Evolutionary conservation across 345 rosid species (phyloP).

Genomic region (Cardamine resedifolia): DNA sequence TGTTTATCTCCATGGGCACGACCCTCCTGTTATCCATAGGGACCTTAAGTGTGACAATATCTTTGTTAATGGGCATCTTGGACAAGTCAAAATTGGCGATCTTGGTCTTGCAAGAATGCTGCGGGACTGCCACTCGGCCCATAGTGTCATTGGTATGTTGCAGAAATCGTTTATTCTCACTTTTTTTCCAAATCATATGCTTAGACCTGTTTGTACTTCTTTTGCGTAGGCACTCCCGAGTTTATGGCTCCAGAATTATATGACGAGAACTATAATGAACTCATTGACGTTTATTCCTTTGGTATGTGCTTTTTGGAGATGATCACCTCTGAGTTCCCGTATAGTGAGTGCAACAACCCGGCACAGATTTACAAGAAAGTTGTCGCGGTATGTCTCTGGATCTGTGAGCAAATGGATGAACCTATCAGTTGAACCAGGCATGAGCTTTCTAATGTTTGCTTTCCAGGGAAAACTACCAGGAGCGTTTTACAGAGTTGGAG

Average conservation of each 20-base stretch:
- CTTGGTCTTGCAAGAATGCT: constrained; percentile 69
- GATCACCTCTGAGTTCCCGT: constrained; percentile 80
- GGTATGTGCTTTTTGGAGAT: constrained; percentile 86
- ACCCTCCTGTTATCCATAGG: constrained; percentile 66
- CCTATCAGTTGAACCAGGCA: constrained; percentile 11
- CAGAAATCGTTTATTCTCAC: constrained; percentile 5
- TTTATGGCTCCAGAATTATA: constrained; percentile 91
- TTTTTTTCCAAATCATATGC: constrained; percentile 1
- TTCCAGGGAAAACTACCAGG: constrained; percentile 73
- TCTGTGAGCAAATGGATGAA: constrained; percentile 23
- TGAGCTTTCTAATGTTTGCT: constrained; percentile 9
- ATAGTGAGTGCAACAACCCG: constrained; percentile 67
- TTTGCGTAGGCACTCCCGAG: constrained; percentile 70
- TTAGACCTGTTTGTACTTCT: constrained; percentile 10
- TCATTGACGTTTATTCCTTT: constrained; percentile 81
- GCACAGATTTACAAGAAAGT: constrained; percentile 88
- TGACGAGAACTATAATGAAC: constrained; percentile 79
- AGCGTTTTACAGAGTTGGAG: constrained; percentile 60
- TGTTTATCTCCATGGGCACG: constrained; percentile 56
- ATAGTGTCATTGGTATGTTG: constrained; percentile 55
- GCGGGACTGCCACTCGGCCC: constrained; percentile 49
- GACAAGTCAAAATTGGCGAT: constrained; percentile 71
- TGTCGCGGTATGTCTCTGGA: constrained; percentile 45
- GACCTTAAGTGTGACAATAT: constrained; percentile 68
- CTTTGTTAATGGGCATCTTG: constrained; percentile 69